Percentiles rank a stretch among this genome's conserved stretches.
These are phyloP conservation scores for Fusarium mangiferae DNA, from an alignment of 2,329 filamentous ascomycete species.

Conservation along the genomic window DNA sequence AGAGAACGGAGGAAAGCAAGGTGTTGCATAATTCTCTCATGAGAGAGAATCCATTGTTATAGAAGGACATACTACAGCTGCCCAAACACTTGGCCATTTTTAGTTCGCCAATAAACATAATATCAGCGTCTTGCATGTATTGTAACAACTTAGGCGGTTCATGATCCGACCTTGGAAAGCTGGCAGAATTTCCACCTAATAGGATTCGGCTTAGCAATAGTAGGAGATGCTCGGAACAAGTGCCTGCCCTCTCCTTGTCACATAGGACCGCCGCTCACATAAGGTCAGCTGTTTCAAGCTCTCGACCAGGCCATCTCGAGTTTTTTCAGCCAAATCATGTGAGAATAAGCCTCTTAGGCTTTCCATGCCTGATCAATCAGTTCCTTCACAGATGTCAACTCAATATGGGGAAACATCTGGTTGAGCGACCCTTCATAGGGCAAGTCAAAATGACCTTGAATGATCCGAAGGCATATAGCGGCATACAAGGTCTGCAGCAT, in stretches of 20 bases:
- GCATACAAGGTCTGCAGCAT: background rate
- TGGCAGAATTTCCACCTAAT: no score
- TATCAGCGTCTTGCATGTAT: fast-evolving
- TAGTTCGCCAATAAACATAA: fast-evolving
- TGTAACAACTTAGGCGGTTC: fast-evolving
- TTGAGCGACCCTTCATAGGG: background rate
- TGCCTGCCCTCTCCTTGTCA: fast-evolving
- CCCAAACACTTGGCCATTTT: fast-evolving
- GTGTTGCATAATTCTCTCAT: fast-evolving
- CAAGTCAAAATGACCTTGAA: background rate
- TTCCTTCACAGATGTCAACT: no score
- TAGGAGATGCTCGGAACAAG: fast-evolving
- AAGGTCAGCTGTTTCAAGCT: fast-evolving
- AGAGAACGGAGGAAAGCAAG: fast-evolving
- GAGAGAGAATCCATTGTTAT: fast-evolving
- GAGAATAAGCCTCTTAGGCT: no score
- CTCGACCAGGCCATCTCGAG: fast-evolving
- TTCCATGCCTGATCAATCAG: background rate
- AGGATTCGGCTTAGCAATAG: fast-evolving
- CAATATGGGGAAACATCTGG: fast-evolving
- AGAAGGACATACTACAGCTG: fast-evolving
- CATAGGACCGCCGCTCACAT: fast-evolving
- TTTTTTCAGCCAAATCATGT: fast-evolving
- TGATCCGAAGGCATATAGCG: background rate
- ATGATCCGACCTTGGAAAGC: background rate